Percentiles rank a stretch among this genome's conserved stretches.
Conservation (phyloP, 2,329 filamentous ascomycete species). For the Claviceps spartinae region DNA sequence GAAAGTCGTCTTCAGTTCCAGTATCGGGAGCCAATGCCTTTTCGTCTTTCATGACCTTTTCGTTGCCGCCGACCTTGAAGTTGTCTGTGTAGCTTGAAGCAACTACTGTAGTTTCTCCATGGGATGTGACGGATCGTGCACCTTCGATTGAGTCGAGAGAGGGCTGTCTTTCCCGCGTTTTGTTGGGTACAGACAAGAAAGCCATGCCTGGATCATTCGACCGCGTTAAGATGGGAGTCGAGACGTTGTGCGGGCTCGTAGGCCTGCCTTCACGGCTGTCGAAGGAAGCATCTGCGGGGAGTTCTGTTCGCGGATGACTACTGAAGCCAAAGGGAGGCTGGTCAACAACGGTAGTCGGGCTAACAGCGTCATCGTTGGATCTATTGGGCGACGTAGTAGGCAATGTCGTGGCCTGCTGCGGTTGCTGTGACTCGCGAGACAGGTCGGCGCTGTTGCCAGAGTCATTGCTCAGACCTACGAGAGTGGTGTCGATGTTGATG, state of each 20-base stretch:
- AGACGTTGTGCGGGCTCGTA: constrained; percentile 61
- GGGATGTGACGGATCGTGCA: constrained; percentile 43
- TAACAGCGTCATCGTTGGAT: constrained; percentile 25
- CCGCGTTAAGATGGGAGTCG: constrained; percentile 37
- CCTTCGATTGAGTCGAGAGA: constrained; percentile 56
- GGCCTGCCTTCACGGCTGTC: constrained; percentile 54
- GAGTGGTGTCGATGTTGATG: constrained; percentile 41
- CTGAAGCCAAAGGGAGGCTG: constrained; percentile 14
- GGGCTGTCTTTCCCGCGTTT: constrained; percentile 47
- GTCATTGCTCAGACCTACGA: constrained; percentile 15
- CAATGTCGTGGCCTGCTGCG: constrained; percentile 13
- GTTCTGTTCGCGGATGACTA: constrained; percentile 23
- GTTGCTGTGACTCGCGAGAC: constrained; percentile 11
- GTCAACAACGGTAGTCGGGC: constrained; percentile 25
- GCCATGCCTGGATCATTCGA: constrained; percentile 33
- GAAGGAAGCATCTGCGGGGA: constrained; percentile 44
- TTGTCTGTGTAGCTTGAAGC: constrained; percentile 31
- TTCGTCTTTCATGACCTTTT: constrained; percentile 48
- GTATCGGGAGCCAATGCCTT: constrained; percentile 63
- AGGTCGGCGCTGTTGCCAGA: constrained; percentile 16
- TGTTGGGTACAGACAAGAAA: constrained; percentile 53
- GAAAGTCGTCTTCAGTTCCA: constrained; percentile 63
- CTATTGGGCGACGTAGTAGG: constrained; percentile 24
- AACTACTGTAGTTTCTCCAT: constrained; percentile 48
- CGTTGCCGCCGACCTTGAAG: constrained; percentile 27